phyloP scores from a whole-genome alignment of 768 basidiomycete species.

The Macrocybe gigantea region DNA sequence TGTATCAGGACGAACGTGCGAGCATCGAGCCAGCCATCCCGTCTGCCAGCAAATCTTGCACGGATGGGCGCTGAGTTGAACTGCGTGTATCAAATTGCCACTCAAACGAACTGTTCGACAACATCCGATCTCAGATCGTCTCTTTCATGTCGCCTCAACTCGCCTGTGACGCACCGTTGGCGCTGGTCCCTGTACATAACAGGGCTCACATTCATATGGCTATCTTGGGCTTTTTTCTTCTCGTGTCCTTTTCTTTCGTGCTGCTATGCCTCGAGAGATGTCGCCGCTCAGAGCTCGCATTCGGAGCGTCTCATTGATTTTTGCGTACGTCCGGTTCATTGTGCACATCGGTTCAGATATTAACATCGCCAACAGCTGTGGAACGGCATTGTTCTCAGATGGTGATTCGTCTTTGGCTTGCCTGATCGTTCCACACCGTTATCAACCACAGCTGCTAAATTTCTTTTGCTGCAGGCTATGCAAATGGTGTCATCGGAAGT shows the following conservation, averaged over 20 bases:
- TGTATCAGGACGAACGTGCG: too few species aligned
- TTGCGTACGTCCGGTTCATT: constrained; percentile 51
- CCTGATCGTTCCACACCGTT: not conserved
- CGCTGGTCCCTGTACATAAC: not conserved
- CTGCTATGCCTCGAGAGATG: constrained; percentile 5
- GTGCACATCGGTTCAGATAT: not conserved
- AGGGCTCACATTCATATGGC: not conserved
- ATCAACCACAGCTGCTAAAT: constrained; percentile 1
- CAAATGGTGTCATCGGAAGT: constrained; percentile 72
- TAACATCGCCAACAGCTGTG: constrained; percentile 47
- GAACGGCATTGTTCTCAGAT: constrained; percentile 85
- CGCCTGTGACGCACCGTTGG: too few species aligned
- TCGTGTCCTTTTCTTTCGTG: not conserved
- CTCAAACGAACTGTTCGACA: too few species aligned
- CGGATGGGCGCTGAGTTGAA: too few species aligned
- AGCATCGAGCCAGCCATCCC: too few species aligned
- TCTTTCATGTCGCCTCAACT: too few species aligned
- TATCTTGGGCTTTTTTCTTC: constrained; percentile 2
- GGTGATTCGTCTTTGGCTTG: constrained; percentile 32
- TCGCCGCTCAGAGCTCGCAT: constrained; percentile 19
- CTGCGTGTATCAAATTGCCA: too few species aligned
- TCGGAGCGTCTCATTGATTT: constrained; percentile 71
- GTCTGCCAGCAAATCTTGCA: too few species aligned
- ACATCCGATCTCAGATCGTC: too few species aligned
- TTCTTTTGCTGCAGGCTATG: constrained; percentile 49